phyloP scores from a whole-genome alignment of 2,329 filamentous ascomycete species.

The Apiospora pterosperma region DNA sequence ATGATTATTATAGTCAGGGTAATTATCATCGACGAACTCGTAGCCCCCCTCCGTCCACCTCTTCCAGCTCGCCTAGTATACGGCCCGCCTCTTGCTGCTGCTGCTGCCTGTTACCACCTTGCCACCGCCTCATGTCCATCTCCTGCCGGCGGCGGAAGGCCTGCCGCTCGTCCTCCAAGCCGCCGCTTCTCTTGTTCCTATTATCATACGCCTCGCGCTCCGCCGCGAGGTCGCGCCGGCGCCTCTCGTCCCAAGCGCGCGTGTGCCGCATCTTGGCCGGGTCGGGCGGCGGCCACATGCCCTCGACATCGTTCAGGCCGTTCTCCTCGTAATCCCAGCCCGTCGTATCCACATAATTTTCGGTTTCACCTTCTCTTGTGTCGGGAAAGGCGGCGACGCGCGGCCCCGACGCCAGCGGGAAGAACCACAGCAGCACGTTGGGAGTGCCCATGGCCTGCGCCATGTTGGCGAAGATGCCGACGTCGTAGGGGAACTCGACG shows the following conservation, averaged over 20 bases:
- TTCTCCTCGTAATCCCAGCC: conserved; percentile 71
- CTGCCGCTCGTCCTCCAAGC: conserved; percentile 41
- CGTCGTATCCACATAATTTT: conserved; percentile 27
- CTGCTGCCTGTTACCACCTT: background rate
- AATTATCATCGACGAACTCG: conserved; percentile 31
- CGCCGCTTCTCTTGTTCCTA: conserved; percentile 18
- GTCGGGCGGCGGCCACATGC: conserved; percentile 62
- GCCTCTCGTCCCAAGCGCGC: conserved; percentile 30
- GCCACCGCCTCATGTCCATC: conserved; percentile 39
- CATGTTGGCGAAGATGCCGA: conserved; percentile 72
- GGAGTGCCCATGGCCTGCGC: conserved; percentile 70
- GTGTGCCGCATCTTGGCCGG: conserved; percentile 55
- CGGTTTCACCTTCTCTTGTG: background rate
- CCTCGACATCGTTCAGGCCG: conserved; percentile 64
- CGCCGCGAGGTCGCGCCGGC: conserved; percentile 26
- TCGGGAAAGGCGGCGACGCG: conserved; percentile 30
- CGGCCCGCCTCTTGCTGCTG: conserved; percentile 17
- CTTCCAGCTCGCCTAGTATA: conserved; percentile 49
- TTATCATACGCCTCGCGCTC: conserved; percentile 12
- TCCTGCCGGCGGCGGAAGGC: conserved; percentile 50
- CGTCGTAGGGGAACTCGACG: conserved; percentile 79
- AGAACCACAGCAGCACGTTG: conserved; percentile 66
- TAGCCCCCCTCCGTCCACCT: conserved; percentile 43
- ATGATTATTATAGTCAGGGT: conserved; percentile 41
- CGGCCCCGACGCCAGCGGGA: conserved; percentile 59